phyloP scores from a whole-genome alignment of 116 monocot genomes.

The Iris pallida region DNA sequence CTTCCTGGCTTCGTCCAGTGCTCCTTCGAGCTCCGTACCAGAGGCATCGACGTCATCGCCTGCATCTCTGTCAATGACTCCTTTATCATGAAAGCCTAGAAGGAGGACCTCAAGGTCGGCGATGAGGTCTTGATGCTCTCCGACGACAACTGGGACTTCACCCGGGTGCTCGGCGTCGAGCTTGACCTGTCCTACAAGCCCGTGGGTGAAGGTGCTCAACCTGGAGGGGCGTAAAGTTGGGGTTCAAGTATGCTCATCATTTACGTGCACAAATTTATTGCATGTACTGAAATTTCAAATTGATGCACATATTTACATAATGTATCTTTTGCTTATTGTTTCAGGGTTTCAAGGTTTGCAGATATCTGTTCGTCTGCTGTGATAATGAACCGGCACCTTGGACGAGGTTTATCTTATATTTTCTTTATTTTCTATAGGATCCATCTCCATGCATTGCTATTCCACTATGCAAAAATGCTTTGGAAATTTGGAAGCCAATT shows the following conservation, averaged over 20 bases:
- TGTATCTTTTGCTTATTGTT: not conserved
- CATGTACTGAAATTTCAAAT: not conserved
- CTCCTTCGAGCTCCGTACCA: conserved; percentile 60
- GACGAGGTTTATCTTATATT: conserved; percentile 33
- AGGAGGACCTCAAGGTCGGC: no score
- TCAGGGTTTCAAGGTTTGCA: conserved; percentile 53
- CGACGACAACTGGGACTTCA: no score
- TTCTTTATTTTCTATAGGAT: not conserved
- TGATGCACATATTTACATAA: not conserved
- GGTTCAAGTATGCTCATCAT: conserved; percentile 32
- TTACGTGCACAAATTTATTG: not conserved
- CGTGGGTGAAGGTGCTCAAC: no score
- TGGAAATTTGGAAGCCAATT: not conserved
- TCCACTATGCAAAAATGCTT: not conserved
- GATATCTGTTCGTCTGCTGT: conserved; percentile 56
- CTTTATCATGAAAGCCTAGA: conserved; percentile 16
- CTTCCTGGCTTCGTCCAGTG: conserved; percentile 82
- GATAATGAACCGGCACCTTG: conserved; percentile 62
- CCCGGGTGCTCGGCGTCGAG: no score
- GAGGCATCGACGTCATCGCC: conserved; percentile 58
- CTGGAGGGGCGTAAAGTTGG: conserved; percentile 83
- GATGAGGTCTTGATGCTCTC: no score
- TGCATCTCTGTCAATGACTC: conserved; percentile 18
- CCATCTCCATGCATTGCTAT: not conserved
- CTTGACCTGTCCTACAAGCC: no score